phyloP scores from a whole-genome alignment of 116 monocot species.

The Dioscorea cayenensis region DNA sequence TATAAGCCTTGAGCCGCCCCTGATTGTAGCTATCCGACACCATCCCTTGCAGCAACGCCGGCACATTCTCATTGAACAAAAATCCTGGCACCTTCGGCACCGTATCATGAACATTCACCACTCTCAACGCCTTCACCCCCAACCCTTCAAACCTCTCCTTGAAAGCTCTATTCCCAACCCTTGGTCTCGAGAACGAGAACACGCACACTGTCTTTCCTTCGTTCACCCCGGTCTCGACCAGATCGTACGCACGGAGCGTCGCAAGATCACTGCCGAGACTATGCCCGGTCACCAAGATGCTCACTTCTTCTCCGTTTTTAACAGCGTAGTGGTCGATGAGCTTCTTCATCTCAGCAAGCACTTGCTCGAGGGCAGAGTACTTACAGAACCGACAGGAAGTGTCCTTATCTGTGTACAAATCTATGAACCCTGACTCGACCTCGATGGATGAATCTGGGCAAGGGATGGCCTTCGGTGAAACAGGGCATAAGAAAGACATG shows the following conservation, averaged over 20 bases:
- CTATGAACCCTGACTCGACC: constrained; percentile 59
- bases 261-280: constrained; percentile 80
- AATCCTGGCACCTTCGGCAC: constrained; percentile 61
- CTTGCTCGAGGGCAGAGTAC: constrained; percentile 56
- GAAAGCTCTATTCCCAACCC: constrained; percentile 57
- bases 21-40: constrained; percentile 38
- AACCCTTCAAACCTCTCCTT: constrained; percentile 43
- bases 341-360: constrained; percentile 47
- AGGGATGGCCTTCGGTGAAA: constrained; percentile 44
- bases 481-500: constrained; percentile 58
- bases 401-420: constrained; percentile 57
- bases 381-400: constrained; percentile 49
- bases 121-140: constrained; percentile 45
- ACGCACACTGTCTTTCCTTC: constrained; percentile 9
- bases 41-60: constrained; percentile 16
- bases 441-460: constrained; percentile 49
- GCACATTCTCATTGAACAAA: constrained; percentile 38
- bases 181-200: constrained; percentile 53
- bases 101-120: constrained; percentile 68
- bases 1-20: too few species aligned
- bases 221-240: constrained; percentile 32
- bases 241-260: constrained; percentile 59
- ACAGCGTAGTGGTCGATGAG: constrained; percentile 29
- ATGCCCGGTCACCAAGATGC: constrained; percentile 69
- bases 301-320: constrained; percentile 40